These are phyloP conservation scores for Tetrahymena thermophila DNA, from an alignment of 73 alveolate genomes.

Conservation along the genomic window DNA sequence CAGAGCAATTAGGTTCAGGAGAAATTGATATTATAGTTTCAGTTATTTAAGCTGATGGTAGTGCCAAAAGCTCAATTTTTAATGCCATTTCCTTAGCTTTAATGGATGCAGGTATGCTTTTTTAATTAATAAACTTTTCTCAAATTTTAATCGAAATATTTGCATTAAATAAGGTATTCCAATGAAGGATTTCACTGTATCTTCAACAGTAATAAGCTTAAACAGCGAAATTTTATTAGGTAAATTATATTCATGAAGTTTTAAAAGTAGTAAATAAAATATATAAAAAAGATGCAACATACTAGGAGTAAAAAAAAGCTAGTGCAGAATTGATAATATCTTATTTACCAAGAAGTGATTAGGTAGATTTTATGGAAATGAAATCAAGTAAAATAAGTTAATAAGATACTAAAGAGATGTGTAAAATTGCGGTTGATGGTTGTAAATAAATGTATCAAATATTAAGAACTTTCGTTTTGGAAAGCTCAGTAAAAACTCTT, in stretches of 20 bases:
- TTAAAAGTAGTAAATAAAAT: background rate
- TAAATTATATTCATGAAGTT: background rate
- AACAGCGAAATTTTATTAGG: background rate
- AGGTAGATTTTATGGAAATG: background rate
- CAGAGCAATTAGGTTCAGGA: conserved; percentile 33
- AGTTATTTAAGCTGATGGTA: conserved; percentile 90
- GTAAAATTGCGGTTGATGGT: background rate
- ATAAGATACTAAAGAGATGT: background rate
- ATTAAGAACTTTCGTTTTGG: background rate
- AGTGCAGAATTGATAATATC: background rate
- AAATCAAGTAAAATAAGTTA: background rate
- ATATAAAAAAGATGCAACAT: background rate
- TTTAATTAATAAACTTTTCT: too few species aligned
- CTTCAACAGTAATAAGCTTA: background rate
- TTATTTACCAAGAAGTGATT: background rate
- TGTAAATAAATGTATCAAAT: background rate
- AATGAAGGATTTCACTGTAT: background rate
- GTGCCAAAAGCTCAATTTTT: conserved; percentile 85
- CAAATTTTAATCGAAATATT: too few species aligned
- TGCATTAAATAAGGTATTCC: background rate
- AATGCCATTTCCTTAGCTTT: conserved; percentile 92
- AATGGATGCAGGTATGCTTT: conserved; percentile 76
- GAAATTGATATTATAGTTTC: conserved; percentile 48
- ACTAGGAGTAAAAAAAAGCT: background rate
- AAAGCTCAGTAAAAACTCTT: background rate